Conservation (phyloP, 257 asterid genomes). For the Paulownia fortunei region DNA sequence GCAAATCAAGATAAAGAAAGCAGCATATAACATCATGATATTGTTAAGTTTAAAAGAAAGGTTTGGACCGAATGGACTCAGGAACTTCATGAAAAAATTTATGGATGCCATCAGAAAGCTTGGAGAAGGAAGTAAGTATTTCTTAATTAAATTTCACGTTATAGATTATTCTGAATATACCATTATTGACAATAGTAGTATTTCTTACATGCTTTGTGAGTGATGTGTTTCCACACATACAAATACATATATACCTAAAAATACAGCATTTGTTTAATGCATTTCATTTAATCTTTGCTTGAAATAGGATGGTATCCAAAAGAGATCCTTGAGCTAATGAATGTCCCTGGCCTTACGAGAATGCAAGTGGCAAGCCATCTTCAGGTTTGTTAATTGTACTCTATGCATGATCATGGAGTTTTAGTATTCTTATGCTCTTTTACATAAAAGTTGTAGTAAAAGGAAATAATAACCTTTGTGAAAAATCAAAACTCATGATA, state of each 20-base stretch:
- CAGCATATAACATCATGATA: too few relatives aligned
- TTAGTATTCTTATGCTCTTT: background rate
- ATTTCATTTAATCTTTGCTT: background rate
- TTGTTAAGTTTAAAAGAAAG: too few relatives aligned
- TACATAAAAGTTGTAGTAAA: too few relatives aligned
- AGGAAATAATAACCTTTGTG: too few relatives aligned
- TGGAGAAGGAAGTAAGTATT: constrained; percentile 43
- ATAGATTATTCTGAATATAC: background rate
- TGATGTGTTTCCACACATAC: too few relatives aligned
- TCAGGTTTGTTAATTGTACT: too few relatives aligned
- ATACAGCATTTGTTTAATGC: background rate
- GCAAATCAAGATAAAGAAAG: background rate
- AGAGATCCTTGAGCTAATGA: constrained; percentile 43
- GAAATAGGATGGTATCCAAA: constrained; percentile 41
- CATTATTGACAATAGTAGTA: background rate
- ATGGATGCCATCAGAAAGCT: constrained; percentile 31
- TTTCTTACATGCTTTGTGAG: background rate
- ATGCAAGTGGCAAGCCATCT: too few relatives aligned
- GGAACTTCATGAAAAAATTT: constrained; percentile 42
- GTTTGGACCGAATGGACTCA: constrained; percentile 44
- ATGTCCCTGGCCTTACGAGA: too few relatives aligned
- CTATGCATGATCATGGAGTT: background rate
- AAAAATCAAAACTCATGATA: too few relatives aligned
- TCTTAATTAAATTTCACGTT: too few relatives aligned
- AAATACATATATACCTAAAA: background rate